Percentiles rank a stretch among this genome's conserved stretches.
These are phyloP conservation scores for Paratrimastix pyriformis DNA, from an alignment of 78 protist genomes.

Conservation along the genomic window DNA sequence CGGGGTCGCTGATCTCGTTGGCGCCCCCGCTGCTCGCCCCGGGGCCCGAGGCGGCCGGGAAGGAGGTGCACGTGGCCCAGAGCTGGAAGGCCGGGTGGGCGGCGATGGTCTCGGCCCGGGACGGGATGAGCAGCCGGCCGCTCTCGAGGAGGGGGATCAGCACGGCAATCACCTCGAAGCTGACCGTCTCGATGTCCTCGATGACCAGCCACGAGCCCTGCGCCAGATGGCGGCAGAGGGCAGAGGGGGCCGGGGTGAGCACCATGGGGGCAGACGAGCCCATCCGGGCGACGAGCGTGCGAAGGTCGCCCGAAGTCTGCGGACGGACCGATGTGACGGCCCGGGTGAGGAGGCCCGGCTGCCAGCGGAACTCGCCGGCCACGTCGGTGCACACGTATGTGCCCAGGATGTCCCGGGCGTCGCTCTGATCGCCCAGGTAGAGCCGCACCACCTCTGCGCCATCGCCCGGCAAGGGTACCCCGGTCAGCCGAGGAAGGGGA, in stretches of 20 bases:
- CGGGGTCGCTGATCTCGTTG: background rate
- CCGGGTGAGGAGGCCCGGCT: conserved; percentile 72
- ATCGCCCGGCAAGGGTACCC: background rate
- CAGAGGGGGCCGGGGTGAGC: background rate
- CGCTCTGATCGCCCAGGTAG: conserved; percentile 82
- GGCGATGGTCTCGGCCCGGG: conserved; percentile 34
- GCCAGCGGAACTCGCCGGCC: conserved; percentile 92
- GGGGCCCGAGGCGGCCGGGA: conserved; percentile 10
- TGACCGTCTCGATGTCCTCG: conserved; percentile 86
- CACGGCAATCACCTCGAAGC: conserved; percentile 70
- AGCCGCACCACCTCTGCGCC: conserved; percentile 38
- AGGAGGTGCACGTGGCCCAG: conserved; percentile 59
- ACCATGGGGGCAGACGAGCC: no score
- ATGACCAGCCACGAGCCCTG: conserved; percentile 83
- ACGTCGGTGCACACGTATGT: conserved; percentile 68
- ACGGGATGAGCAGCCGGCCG: conserved; percentile 23
- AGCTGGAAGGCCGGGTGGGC: conserved; percentile 79
- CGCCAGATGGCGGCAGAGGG: background rate
- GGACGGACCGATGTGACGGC: no score
- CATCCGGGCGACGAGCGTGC: no score
- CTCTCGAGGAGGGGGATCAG: conserved; percentile 5
- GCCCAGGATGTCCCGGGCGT: conserved; percentile 80
- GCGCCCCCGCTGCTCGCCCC: conserved; percentile 30
- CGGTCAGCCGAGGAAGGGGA: background rate
- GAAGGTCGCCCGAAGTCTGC: no score